Evolutionary conservation across 176 grass and related monocot species (phyloP), one percentile per base, ranked within the genome.

Genomic region (Oryza meridionalis): DNA sequence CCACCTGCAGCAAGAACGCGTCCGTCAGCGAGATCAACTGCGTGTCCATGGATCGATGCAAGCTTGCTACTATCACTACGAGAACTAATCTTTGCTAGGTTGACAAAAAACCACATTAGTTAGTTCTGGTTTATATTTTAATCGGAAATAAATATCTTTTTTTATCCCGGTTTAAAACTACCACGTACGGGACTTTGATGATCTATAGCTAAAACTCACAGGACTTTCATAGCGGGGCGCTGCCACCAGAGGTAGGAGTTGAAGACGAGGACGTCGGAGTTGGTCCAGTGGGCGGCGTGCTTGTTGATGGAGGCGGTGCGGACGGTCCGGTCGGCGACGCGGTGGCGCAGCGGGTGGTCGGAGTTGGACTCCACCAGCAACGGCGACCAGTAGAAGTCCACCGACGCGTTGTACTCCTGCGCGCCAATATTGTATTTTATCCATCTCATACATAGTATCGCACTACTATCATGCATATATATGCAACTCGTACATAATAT

Each of bases 381-480:
- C 61, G 95, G 90, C 25, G 92, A 87, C 95, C 95, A 98, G 80
- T 98, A 94, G 78, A 93, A 98, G 8, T 98, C 92, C 17, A 98
- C 83, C 1, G 95, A 91, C 44, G 86, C 85, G 47, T 94, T 94
- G 63, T 91, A 88, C 83, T 97, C 90, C 90, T 93, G 61, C 42
- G 35, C 5, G 35, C 35, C 32, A n/a, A n/a, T n/a, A 33, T 33
- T 33, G 32, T 33, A 33, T 33, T 33, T 33, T 33, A 33, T 33
- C 32, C n/a, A n/a, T n/a, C n/a, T n/a, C n/a, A n/a, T n/a, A n/a
- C n/a, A n/a, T n/a, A n/a, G n/a, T n/a, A n/a, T n/a, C n/a, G n/a
- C n/a, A n/a, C n/a, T n/a, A n/a, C n/a, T n/a, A n/a, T 55, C 32
- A 70, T 12, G 9, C 44, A 24, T 13, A 24, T 13, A 24, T 13